Evolutionary conservation across 306 rosid species (phyloP), one percentile per base, ranked within the genome.

Genomic region (Trichosanthes cucumerina): DNA sequence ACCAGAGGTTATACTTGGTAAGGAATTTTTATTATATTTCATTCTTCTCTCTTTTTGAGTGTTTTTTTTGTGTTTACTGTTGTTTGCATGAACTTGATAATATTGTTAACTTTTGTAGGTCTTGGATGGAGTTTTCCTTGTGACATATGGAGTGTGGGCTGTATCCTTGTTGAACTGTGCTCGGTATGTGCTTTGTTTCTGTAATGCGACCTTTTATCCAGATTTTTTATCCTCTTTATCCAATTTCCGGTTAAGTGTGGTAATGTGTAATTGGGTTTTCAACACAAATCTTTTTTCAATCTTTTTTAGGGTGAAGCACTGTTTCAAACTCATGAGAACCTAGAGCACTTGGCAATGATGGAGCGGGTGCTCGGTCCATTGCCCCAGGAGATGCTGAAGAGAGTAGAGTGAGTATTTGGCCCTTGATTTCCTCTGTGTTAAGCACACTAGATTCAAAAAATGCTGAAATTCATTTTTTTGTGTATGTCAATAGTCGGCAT

Each of bases 331-430:
- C 99, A 95, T 14, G 99, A 95, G 79, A 95, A 92, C 85, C 85
- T 95, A 71, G 97, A 95, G 85, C 99, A 92, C 85, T 93, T 95
- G 7, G 97, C 99, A 7, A 92, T 95, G 99, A 95, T 95, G 97
- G 99, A 95, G 82, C 87, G 97, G 49, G 97, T 88, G 44, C 89
- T 95, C 33, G 99, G 99, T 4, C 83, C 89, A 6, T 47, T 92
- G 13, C 93, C 99, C 0, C 90, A 83, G 77, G 89, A 88, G 28
- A 86, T 92, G 81, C 79, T 92, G 77, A 92, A 90, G 88, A 89
- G 86, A 86, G 84, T 73, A 39, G 93, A 92, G 99, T 95, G 82
- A 86, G 99, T 82, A 68, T 8, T 3, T 46, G 0, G 9, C 1
- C 15, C 23, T 7, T 13, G 4, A 13, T 31, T 18, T n/a, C 2